These are phyloP conservation scores for Coemansia sp. DNA, from an alignment of 192 early-diverging fungal species.

Conservation along the genomic window DNA sequence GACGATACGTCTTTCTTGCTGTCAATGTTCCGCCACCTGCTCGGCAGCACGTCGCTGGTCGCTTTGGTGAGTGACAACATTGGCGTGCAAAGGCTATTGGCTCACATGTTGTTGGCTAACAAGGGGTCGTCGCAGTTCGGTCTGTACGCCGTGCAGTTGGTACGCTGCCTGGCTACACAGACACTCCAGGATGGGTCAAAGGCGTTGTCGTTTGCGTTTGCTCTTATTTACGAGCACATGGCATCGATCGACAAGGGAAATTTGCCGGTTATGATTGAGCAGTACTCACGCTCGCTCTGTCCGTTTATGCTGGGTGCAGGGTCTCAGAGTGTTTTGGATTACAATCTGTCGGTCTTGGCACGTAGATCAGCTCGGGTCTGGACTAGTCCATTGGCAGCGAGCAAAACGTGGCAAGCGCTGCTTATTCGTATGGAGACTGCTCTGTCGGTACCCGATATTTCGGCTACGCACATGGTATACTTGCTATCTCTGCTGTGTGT, in stretches of 20 bases:
- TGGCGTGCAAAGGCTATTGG: constrained; percentile 35
- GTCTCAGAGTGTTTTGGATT: constrained; percentile 25
- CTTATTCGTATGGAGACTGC: constrained; percentile 9
- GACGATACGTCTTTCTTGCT: constrained; percentile 39
- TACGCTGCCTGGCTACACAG: constrained; percentile 10
- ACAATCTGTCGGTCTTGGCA: constrained; percentile 21
- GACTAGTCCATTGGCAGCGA: constrained; percentile 8
- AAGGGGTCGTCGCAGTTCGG: constrained; percentile 27
- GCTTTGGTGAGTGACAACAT: constrained; percentile 13
- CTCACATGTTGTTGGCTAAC: constrained; percentile 31
- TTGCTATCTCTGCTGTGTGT: constrained; percentile 20
- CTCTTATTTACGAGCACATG: constrained; percentile 20
- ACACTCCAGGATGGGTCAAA: not conserved
- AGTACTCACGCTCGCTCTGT: constrained; percentile 5
- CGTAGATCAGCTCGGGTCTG: constrained; percentile 17
- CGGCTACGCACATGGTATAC: not conserved
- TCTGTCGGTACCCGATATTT: not conserved
- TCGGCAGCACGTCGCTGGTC: constrained; percentile 16
- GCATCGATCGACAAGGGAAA: constrained; percentile 9
- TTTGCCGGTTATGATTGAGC: not conserved
- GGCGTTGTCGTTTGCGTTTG: constrained; percentile 28
- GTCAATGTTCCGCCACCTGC: constrained; percentile 41
- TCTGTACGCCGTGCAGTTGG: constrained; percentile 9
- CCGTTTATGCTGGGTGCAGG: not conserved
- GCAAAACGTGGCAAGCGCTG: constrained; percentile 30